These are phyloP conservation scores for Gamarada debralockiae DNA, from an alignment of 495 filamentous ascomycete species.

Conservation along the genomic window DNA sequence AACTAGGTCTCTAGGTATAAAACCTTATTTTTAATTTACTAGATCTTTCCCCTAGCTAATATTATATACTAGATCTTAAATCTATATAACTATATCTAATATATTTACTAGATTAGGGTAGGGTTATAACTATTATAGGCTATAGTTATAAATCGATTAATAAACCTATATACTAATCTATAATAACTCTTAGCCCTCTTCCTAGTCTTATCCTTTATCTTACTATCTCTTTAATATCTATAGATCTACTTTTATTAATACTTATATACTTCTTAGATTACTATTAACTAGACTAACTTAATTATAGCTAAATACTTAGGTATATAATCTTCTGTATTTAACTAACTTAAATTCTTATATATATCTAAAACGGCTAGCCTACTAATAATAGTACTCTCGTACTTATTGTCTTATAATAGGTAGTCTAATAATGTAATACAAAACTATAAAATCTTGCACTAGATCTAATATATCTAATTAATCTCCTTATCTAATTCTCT, in stretches of 20 bases:
- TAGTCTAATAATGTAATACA: not conserved
- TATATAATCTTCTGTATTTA: slow-evolving; percentile 1
- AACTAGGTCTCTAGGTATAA: not conserved
- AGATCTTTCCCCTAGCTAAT: not conserved
- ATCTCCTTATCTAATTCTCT: not conserved
- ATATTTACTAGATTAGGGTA: not conserved
- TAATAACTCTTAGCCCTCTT: not conserved
- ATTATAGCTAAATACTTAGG: slow-evolving; percentile 1
- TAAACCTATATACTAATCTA: not conserved
- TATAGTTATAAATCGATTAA: not conserved
- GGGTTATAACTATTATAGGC: not conserved
- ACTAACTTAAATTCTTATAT: not conserved
- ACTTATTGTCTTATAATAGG: not conserved
- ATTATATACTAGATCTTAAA: slow-evolving; percentile 4
- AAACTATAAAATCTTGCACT: not conserved
- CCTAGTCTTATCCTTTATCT: not conserved
- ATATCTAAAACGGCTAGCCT: not conserved
- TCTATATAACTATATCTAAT: not conserved
- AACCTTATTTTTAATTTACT: slow-evolving; percentile 1
- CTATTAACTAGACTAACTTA: not conserved
- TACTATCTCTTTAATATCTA: not conserved
- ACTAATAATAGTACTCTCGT: not conserved
- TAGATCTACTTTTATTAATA: not conserved
- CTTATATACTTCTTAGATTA: slow-evolving; percentile 1
- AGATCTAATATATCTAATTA: not conserved